Evolutionary conservation across 306 rosid species (phyloP).

Genomic region (Cucumis melo): DNA sequence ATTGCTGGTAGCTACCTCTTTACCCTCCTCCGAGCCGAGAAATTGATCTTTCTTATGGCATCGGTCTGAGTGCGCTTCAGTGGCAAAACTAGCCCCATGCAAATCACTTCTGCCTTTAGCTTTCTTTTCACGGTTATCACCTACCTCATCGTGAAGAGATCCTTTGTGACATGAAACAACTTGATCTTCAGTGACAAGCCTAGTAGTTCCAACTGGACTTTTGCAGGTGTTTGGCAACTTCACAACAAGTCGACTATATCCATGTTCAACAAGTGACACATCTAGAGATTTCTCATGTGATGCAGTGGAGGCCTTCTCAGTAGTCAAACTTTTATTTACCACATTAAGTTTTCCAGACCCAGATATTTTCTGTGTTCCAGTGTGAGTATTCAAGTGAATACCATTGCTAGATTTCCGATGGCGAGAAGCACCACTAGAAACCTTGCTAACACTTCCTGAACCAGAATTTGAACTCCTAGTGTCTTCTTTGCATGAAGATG

Average conservation of each 20-base stretch:
- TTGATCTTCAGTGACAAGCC: slow-evolving; percentile 44
- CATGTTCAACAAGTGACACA: slow-evolving; percentile 31
- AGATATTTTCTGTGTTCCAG: slow-evolving; percentile 39
- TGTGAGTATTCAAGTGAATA: slow-evolving; percentile 23
- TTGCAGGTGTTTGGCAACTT: slow-evolving; percentile 49
- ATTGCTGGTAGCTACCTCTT: slow-evolving; percentile 25
- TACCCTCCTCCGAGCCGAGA: slow-evolving; percentile 46
- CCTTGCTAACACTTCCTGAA: slow-evolving; percentile 43
- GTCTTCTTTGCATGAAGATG: slow-evolving; percentile 4
- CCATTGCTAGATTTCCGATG: slow-evolving; percentile 51
- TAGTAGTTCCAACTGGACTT: slow-evolving; percentile 29
- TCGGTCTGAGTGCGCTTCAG: slow-evolving; percentile 30
- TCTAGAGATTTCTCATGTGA: slow-evolving; percentile 29
- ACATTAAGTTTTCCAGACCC: slow-evolving; percentile 38
- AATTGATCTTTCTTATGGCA: slow-evolving; percentile 44
- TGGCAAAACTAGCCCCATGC: slow-evolving; percentile 24
- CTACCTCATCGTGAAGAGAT: slow-evolving; percentile 54
- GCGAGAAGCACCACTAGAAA: slow-evolving; percentile 52
- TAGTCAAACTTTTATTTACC: slow-evolving; percentile 22
- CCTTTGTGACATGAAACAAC: slow-evolving; percentile 32
- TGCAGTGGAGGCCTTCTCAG: slow-evolving; percentile 26
- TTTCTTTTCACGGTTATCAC: slow-evolving; percentile 38
- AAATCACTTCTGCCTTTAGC: slow-evolving; percentile 32
- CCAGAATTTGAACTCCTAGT: slow-evolving; percentile 60
- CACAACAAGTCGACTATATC: slow-evolving; percentile 46